Conservation (phyloP, 2,329 filamentous ascomycete genomes). For the Colletotrichum theobromicola region DNA sequence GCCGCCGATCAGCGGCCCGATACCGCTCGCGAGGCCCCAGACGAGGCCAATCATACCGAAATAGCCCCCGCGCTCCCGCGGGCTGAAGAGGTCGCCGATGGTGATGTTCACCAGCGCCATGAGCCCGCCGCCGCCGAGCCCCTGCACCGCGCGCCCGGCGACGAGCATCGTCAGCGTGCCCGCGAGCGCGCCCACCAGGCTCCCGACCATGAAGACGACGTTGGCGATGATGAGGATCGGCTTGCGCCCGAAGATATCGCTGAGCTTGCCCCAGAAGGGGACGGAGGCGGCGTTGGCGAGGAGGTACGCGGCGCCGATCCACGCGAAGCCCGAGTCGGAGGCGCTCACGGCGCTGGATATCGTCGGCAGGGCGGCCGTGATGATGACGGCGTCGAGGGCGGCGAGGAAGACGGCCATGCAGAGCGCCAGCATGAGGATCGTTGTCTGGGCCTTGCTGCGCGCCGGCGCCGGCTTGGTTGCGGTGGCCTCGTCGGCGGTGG, state of each 20-base stretch:
- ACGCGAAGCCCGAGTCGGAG: conserved; percentile 74
- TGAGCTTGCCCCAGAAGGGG: conserved; percentile 72
- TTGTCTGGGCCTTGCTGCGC: conserved; percentile 41
- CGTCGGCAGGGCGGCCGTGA: conserved; percentile 71
- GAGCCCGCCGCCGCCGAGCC: conserved; percentile 61
- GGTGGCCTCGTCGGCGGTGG: neutral
- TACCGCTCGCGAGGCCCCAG: conserved; percentile 69
- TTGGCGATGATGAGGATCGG: conserved; percentile 57
- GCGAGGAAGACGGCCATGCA: conserved; percentile 56
- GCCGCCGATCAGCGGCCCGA: conserved; percentile 73
- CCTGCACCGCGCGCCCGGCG: conserved; percentile 47
- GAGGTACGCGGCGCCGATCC: conserved; percentile 78
- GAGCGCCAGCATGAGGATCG: conserved; percentile 45
- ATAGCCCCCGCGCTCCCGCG: conserved; percentile 55
- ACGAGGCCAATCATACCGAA: conserved; percentile 58
- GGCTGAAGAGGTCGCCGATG: conserved; percentile 60
- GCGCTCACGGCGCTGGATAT: conserved; percentile 66
- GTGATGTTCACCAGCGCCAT: conserved; percentile 66
- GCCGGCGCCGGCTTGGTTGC: conserved; percentile 15
- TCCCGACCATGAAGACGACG: conserved; percentile 59
- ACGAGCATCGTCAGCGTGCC: conserved; percentile 7
- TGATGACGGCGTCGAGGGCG: conserved; percentile 64
- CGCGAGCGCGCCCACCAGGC: conserved; percentile 57
- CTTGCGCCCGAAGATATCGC: conserved; percentile 65
- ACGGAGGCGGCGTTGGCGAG: conserved; percentile 71